These are phyloP conservation scores for Cystobasidium tubakii DNA, from an alignment of 768 basidiomycete species.

Conservation along the genomic window DNA sequence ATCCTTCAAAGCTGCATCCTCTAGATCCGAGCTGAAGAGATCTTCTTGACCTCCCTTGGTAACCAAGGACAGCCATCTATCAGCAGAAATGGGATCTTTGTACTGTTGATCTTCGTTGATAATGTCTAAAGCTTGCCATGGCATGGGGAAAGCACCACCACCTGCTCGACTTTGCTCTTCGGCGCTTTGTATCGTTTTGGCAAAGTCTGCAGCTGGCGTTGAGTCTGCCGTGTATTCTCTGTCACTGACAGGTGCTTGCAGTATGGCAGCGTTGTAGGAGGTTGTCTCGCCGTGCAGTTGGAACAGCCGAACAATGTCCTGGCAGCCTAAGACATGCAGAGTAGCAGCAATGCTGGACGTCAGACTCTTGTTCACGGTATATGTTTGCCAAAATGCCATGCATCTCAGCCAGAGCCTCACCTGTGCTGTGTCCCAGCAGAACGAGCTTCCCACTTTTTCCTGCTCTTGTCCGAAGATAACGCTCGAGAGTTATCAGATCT, in stretches of 20 bases:
- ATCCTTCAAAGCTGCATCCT: slow-evolving; percentile 1
- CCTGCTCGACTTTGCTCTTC: slow-evolving; percentile 9
- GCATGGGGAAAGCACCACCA: neutral
- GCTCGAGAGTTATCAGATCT: slow-evolving; percentile 21
- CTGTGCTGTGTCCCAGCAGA: slow-evolving; percentile 30
- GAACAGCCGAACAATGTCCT: slow-evolving; percentile 31
- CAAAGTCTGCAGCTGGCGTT: neutral
- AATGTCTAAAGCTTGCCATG: neutral
- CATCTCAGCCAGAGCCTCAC: no score
- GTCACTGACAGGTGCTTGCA: slow-evolving; percentile 33
- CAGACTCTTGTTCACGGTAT: no score
- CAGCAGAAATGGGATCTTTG: slow-evolving; percentile 21
- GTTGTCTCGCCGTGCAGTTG: slow-evolving; percentile 15
- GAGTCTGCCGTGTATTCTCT: slow-evolving; percentile 16
- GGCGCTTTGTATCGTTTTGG: neutral
- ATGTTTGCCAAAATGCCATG: no score
- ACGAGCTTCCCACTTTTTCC: slow-evolving; percentile 25
- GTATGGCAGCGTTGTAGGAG: neutral
- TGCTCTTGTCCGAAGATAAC: slow-evolving; percentile 11
- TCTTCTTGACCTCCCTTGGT: slow-evolving; percentile 23
- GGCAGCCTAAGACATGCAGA: slow-evolving; percentile 20
- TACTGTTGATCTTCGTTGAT: neutral
- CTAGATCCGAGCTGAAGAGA: slow-evolving; percentile 28
- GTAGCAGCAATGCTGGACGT: neutral
- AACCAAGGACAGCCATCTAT: slow-evolving; percentile 11